phyloP scores from a whole-genome alignment of 2,329 filamentous ascomycete genomes.

The Passalora sequoiae region DNA sequence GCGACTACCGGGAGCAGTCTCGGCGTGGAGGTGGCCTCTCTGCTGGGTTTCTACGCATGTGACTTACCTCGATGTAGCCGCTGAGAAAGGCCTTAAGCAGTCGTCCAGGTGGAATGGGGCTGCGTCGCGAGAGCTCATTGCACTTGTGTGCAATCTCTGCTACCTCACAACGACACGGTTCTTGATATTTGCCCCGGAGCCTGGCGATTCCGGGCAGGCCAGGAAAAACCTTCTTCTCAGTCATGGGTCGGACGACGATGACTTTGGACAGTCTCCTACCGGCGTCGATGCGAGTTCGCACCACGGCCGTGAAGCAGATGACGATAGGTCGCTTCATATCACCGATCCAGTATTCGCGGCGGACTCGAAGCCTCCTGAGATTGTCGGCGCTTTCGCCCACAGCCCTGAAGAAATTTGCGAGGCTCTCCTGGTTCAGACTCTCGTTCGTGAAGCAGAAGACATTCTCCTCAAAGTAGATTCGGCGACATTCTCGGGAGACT shows the following conservation, averaged over 20 bases:
- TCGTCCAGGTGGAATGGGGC: too few species aligned
- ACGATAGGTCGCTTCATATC: conserved; percentile 4
- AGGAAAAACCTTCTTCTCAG: conserved; percentile 3
- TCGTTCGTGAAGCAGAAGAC: conserved; percentile 4
- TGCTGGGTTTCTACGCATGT: too few species aligned
- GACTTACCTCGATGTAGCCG: too few species aligned
- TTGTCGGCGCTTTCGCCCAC: neutral
- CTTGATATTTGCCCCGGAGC: neutral
- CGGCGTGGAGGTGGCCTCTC: too few species aligned
- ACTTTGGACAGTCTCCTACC: neutral
- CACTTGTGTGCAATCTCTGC: neutral
- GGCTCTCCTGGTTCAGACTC: neutral
- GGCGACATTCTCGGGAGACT: neutral
- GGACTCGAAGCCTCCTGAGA: neutral
- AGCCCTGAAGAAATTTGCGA: neutral
- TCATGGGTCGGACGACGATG: neutral
- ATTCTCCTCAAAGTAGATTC: conserved; percentile 7
- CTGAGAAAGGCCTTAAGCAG: too few species aligned
- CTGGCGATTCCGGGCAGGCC: conserved; percentile 2
- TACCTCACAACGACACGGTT: conserved; percentile 11
- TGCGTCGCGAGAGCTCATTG: too few species aligned
- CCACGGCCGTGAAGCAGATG: neutral
- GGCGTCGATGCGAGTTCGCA: neutral
- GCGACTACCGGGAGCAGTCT: too few species aligned
- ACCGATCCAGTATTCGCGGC: conserved; percentile 3